Percentiles rank a stretch among this genome's conserved stretches.
Evolutionary conservation across 352 stramenopile genomes (phyloP).

Genomic region (Globisporangium yorkense): DNA sequence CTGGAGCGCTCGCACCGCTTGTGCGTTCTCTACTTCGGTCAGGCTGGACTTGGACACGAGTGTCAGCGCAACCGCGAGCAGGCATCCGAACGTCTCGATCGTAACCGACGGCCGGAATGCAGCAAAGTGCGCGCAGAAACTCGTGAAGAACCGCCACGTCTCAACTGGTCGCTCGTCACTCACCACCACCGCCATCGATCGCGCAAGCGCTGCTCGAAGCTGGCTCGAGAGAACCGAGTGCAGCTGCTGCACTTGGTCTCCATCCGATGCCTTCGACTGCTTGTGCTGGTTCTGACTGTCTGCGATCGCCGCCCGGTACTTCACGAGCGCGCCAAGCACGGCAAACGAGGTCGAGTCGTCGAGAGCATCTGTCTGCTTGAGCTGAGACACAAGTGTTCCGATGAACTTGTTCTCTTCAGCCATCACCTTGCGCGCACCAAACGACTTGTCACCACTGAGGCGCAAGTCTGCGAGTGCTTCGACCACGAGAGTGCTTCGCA

Average conservation of each 20-base stretch:
- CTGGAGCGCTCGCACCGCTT: conserved; percentile 22
- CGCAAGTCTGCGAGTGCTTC: conserved; percentile 26
- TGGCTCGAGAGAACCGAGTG: conserved; percentile 14
- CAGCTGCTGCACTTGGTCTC: conserved; percentile 2
- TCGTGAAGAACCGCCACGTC: conserved; percentile 46
- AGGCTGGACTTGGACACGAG: conserved; percentile 14
- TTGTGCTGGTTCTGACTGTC: conserved; percentile 7
- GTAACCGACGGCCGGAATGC: conserved; percentile 37
- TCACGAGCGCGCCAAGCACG: conserved; percentile 42
- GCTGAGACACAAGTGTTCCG: conserved; percentile 17
- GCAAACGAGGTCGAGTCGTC: conserved; percentile 28
- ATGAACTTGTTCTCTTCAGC: conserved; percentile 30
- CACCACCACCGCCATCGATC: conserved; percentile 41
- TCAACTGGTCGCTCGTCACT: conserved; percentile 10
- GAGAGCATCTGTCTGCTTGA: conserved; percentile 14
- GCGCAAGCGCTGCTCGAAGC: conserved; percentile 25
- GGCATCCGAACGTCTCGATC: conserved; percentile 53
- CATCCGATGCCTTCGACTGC: conserved; percentile 11
- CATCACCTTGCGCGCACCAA: conserved; percentile 1
- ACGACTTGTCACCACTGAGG: conserved; percentile 5
- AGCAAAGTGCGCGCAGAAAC: conserved; percentile 47
- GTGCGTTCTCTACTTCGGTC: background rate
- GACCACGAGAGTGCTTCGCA: conserved; percentile 26
- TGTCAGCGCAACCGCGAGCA: conserved; percentile 47
- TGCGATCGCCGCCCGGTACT: conserved; percentile 33